These are phyloP conservation scores for Candida sanyaensis DNA, from an alignment of 1,139 yeast genomes.

Conservation along the genomic window DNA sequence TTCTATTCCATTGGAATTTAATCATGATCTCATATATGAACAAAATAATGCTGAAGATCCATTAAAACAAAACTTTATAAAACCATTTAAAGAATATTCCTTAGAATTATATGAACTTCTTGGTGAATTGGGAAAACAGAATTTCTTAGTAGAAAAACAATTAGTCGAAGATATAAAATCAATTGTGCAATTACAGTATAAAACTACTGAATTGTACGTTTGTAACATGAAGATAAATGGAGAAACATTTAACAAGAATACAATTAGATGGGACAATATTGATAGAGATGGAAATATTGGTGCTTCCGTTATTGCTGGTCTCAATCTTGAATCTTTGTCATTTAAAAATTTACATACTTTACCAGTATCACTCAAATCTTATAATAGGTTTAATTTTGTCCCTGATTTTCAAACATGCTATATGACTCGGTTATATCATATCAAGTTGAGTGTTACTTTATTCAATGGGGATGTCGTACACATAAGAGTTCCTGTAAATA, in stretches of 20 bases:
- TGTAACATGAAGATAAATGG: conserved; percentile 16
- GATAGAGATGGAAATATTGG: not conserved
- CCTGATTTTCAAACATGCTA: conserved; percentile 45
- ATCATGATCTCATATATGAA: conserved; percentile 39
- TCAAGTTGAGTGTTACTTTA: conserved; percentile 30
- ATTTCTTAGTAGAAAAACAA: conserved; percentile 29
- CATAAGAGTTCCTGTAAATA: conserved; percentile 33
- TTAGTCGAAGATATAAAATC: conserved; percentile 33
- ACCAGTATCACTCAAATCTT: conserved; percentile 9
- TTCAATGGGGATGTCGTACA: conserved; percentile 28
- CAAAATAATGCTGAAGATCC: conserved; percentile 24
- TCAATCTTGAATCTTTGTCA: conserved; percentile 12
- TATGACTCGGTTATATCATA: conserved; percentile 37
- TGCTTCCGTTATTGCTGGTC: conserved; percentile 9
- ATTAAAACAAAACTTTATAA: conserved; percentile 23
- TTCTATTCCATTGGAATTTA: conserved; percentile 42
- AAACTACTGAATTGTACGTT: conserved; percentile 26
- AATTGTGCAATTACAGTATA: conserved; percentile 28
- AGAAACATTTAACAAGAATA: conserved; percentile 4
- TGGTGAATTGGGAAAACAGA: conserved; percentile 24
- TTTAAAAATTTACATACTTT: conserved; percentile 10
- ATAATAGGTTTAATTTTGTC: conserved; percentile 27
- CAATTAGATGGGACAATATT: not conserved
- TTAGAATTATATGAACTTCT: conserved; percentile 22
- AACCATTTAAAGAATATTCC: conserved; percentile 24